phyloP scores from a whole-genome alignment of 805 yeast genomes.

The Candida maris region DNA sequence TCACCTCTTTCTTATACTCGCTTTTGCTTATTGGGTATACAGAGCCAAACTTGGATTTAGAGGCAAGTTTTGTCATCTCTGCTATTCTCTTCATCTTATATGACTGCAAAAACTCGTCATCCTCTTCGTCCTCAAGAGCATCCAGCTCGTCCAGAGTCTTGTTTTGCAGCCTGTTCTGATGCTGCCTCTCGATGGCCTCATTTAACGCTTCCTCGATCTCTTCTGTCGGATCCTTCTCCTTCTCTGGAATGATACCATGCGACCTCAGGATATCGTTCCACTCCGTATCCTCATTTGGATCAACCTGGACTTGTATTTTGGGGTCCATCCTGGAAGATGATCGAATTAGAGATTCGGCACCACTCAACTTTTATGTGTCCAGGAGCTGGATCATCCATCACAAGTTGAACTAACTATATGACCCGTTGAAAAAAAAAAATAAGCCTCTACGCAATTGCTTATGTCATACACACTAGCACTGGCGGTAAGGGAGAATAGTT shows the following conservation, averaged over 20 bases:
- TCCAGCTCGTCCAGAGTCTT: slow-evolving; percentile 79
- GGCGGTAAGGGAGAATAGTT: no score
- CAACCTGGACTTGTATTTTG: slow-evolving; percentile 78
- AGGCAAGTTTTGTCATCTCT: slow-evolving; percentile 62
- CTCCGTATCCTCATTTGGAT: slow-evolving; percentile 95
- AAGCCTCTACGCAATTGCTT: no score
- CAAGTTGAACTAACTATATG: no score
- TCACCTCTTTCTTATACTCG: slow-evolving; percentile 82
- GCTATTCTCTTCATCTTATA: slow-evolving; percentile 75
- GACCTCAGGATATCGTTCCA: slow-evolving; percentile 95
- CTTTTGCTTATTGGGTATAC: slow-evolving; percentile 80
- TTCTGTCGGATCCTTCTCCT: slow-evolving; percentile 83
- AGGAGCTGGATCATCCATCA: no score
- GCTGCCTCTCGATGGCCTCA: slow-evolving; percentile 74
- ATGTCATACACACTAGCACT: no score
- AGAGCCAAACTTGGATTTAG: slow-evolving; percentile 61
- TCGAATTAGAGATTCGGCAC: no score
- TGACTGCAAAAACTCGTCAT: slow-evolving; percentile 78
- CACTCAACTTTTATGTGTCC: no score
- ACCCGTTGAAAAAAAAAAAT: no score
- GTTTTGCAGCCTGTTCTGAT: slow-evolving; percentile 76
- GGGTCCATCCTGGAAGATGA: slow-evolving; percentile 46
- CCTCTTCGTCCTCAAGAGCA: slow-evolving; percentile 87
- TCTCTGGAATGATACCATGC: slow-evolving; percentile 89
- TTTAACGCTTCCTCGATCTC: slow-evolving; percentile 84